A percentile compares a stretch with the other conserved stretches of the same genome.
phyloP scores from a whole-genome alignment of 2,329 filamentous ascomycete species.

The Alternaria triticina region DNA sequence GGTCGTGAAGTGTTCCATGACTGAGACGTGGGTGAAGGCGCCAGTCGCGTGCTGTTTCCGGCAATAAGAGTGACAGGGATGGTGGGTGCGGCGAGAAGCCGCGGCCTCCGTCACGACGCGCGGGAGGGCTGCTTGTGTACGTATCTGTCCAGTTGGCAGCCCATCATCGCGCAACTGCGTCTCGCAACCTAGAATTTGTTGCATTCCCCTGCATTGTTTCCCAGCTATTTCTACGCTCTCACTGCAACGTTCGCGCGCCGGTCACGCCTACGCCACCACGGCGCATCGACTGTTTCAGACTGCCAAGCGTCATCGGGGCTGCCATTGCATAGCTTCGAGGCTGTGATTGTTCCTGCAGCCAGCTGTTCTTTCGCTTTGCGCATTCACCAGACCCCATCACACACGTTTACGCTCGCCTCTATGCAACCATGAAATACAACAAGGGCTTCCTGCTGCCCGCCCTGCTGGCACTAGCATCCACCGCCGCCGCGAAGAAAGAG shows the following conservation, averaged over 20 bases:
- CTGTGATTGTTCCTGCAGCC: slow-evolving; percentile 40
- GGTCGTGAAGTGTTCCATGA: background rate
- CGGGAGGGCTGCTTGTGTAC: slow-evolving; percentile 10
- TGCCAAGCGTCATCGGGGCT: slow-evolving; percentile 37
- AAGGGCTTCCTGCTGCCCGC: slow-evolving; percentile 55
- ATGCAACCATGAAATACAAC: slow-evolving; percentile 50
- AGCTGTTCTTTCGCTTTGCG: slow-evolving; percentile 41
- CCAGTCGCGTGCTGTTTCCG: background rate
- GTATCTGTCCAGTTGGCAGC: slow-evolving; percentile 11
- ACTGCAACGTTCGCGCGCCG: background rate
- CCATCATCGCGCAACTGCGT: slow-evolving; percentile 4
- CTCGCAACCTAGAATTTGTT: background rate
- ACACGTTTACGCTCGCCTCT: slow-evolving; percentile 26
- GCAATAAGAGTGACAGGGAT: slow-evolving; percentile 11
- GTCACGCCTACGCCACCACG: slow-evolving; percentile 14
- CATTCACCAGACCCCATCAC: slow-evolving; percentile 21
- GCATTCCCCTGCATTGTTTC: background rate
- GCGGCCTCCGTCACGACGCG: slow-evolving; percentile 16
- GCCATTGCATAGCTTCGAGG: slow-evolving; percentile 38
- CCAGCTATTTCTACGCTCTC: background rate
- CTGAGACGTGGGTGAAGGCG: background rate
- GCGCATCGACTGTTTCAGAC: slow-evolving; percentile 39
- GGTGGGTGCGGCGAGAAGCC: slow-evolving; percentile 10
- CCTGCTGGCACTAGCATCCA: slow-evolving; percentile 56
- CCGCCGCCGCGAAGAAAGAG: slow-evolving; percentile 51